A percentile compares a stretch with the other conserved stretches of the same genome.
phyloP scores from a whole-genome alignment of 805 yeast species.

The Hanseniaspora opuntiae region DNA sequence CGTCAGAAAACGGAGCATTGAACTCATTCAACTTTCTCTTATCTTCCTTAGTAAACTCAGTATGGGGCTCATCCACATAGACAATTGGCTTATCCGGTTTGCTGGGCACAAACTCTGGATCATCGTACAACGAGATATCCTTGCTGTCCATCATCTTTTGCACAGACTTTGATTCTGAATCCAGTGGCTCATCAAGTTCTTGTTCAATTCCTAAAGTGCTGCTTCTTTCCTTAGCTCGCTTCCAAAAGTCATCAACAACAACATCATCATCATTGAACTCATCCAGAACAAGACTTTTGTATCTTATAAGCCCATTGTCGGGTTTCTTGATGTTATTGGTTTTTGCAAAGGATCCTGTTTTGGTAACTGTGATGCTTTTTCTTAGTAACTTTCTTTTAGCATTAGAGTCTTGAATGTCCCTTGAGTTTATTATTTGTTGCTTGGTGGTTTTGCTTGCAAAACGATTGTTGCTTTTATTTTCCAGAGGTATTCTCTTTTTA shows the following conservation, averaged over 20 bases:
- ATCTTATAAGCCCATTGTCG: not conserved
- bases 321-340: not conserved
- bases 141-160: not conserved
- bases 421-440: not conserved
- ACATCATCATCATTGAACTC: conserved; percentile 1
- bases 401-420: not conserved
- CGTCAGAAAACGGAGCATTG: not conserved
- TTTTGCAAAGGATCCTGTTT: conserved; percentile 5
- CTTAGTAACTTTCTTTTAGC: not conserved
- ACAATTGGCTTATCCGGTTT: not conserved
- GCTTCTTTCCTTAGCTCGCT: not conserved
- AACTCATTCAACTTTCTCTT: conserved; percentile 10
- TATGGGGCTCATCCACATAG: not conserved
- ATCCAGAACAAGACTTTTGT: conserved; percentile 8
- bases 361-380: conserved; percentile 7
- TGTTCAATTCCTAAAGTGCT: not conserved
- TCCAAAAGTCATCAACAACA: not conserved
- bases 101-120: not conserved
- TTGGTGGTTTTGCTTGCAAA: not conserved
- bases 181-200: not conserved
- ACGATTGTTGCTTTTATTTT: not conserved
- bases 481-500: conserved; percentile 3
- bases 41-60: not conserved
- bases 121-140: not conserved
- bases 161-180: not conserved